Base-by-base conservation (phyloP, 1,139 yeast species). In the Torulaspora pretoriensis region DNA sequence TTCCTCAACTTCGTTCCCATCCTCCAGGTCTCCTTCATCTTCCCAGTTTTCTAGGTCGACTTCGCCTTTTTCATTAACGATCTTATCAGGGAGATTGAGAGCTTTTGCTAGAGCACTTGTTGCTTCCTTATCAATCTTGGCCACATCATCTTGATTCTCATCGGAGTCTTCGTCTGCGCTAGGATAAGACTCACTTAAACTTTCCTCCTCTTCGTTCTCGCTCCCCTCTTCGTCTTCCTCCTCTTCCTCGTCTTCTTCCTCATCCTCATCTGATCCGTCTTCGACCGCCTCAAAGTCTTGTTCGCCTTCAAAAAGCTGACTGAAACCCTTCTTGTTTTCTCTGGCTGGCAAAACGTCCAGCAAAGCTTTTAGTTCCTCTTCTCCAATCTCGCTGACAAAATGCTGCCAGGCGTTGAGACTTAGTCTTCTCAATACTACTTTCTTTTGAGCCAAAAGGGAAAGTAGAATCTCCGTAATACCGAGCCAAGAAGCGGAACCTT, bases 201-300 rank as follows among this genome's bases (percentile, higher is more conserved):
- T 43, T 10, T n/a, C 24, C 22, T 46, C 47, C 12, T 36, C 45
- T 17, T 58, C 44, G 50, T 53, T 77, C 51, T 84, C 84, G 63
- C 90, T 97, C 45, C 90, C 80, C 59, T 87, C 96, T 52, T 83
- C 26, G 8, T 6, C 26, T 50, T 54, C 78, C 52, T 84, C 84
- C n/a, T n/a, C n/a, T n/a, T n/a, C n/a, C 64, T 90, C 97, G 45
- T 90, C 80, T 59, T 87, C 96, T 51, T 83, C 77, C 55, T 88
- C 96, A 55, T 87, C 96, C 45, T 87, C 96, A 52, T 86, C 95
- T 52, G 87, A 96, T 43, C 86, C 95, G 31, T 80, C 87, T 87
- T 83, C 60, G 75, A 69, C 64, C 89, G 89, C 65, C 88, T 86
- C 75, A 30, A 62, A 71, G 26, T 74, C 85, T 36, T 68, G 78